Evolutionary conservation across 2,329 filamentous ascomycete genomes (phyloP), one percentile per base, ranked within the genome.

Genomic region (Alternaria hordeiaustralica): DNA sequence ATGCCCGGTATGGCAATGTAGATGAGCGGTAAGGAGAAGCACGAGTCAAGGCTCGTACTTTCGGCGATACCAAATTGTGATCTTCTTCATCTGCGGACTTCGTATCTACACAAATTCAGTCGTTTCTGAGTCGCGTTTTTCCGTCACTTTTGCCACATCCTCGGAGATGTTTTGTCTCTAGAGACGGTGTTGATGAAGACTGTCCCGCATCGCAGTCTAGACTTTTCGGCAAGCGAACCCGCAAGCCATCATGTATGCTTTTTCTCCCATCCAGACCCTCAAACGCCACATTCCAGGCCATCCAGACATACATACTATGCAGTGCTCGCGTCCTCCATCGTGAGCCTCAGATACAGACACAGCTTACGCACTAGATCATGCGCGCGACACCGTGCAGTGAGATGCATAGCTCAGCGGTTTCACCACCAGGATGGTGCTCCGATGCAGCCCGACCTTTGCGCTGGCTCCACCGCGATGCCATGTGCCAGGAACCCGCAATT

Each of bases 1-100:
- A 15, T 55, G 50, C 50, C 55, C 25, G 60, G 60, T 50, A 62
- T 49, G 30, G 55, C 43, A 12, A 60, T 55, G 54, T 61, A 25
- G 45, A 18, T 4, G 15, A 9, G 45, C 28, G 25, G 25, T n/a
- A 25, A 45, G 12, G 41, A 11, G 25, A 20, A n/a, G 9, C 3
- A 20, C 33, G 13, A 15, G 11, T 5, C 13, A 30, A 18, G 21
- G 13, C 15, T 25, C 6, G 11, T 45, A 30, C 44, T 15, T 36
- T 58, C 26, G 46, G n/a, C 33, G 21, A 41, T 47, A 54, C n/a
- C 45, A 36, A 23, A 53, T 41, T 47, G 15, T 26, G 41, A 46
- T 20, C 44, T 25, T 46, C 36, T 59, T 59, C 10, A 41, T 49
- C 45, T 18, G 28, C 21, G 28, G 41, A n/a, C 47, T 61, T 26